A percentile compares a stretch with the other conserved stretches of the same genome.
phyloP scores from a whole-genome alignment of 2,329 filamentous ascomycete species.

The Penicillium sumatraense region DNA sequence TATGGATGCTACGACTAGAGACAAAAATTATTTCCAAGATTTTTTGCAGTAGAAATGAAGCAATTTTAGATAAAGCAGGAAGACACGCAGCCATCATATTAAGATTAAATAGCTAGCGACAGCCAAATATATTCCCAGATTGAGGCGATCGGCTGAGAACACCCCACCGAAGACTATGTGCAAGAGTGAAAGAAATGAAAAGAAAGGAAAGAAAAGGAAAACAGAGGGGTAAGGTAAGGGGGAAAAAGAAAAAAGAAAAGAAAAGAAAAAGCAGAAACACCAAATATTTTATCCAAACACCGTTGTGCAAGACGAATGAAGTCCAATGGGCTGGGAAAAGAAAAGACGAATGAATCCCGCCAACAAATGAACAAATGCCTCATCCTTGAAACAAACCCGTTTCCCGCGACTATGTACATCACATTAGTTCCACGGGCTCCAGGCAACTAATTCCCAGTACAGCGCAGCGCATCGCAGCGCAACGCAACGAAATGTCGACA shows the following conservation, averaged over 20 bases:
- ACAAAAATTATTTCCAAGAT: no score
- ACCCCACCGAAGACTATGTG: conserved; percentile 3
- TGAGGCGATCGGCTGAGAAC: neutral
- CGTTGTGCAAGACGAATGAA: conserved; percentile 8
- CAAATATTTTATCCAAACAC: conserved; percentile 1
- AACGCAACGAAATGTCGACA: neutral
- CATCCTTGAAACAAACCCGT: neutral
- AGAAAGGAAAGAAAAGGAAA: neutral
- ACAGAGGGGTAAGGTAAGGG: no score
- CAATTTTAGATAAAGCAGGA: neutral
- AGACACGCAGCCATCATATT: conserved; percentile 3
- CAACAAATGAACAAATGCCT: neutral
- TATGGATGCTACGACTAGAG: no score
- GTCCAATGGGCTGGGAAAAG: neutral
- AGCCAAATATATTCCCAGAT: neutral
- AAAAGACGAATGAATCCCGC: neutral
- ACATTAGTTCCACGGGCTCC: neutral
- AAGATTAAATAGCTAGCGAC: conserved; percentile 4
- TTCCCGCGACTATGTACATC: neutral
- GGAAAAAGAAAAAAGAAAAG: neutral
- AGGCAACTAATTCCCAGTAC: neutral
- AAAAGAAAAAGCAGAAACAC: conserved; percentile 2
- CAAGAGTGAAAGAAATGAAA: neutral
- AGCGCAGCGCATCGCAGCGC: neutral
- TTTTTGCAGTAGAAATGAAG: no score